Evolutionary conservation across 352 stramenopile genomes (phyloP).

Genomic region (Globisporangium alternatum): DNA sequence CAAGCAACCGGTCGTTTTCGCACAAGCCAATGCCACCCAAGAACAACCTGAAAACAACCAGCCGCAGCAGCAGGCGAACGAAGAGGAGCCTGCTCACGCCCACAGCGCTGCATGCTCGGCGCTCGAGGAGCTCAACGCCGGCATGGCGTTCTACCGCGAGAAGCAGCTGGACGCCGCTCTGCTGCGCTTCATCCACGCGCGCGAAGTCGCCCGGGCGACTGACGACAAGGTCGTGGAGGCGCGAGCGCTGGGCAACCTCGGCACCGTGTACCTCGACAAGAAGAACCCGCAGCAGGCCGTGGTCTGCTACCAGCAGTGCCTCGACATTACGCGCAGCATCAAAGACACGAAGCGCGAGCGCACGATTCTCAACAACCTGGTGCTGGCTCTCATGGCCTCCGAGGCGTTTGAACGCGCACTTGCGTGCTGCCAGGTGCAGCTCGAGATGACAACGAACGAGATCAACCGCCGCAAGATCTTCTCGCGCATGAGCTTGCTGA

Average conservation of each 20-base stretch:
- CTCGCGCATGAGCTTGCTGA: slow-evolving; percentile 69
- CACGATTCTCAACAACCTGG: slow-evolving; percentile 83
- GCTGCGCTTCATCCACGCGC: slow-evolving; percentile 58
- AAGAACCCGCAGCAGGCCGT: slow-evolving; percentile 69
- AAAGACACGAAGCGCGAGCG: slow-evolving; percentile 74
- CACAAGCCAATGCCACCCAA: neutral
- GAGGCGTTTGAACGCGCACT: slow-evolving; percentile 58
- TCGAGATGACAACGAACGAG: slow-evolving; percentile 63
- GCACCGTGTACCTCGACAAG: slow-evolving; percentile 74
- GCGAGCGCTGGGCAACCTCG: slow-evolving; percentile 70
- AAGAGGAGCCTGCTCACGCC: neutral
- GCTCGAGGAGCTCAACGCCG: slow-evolving; percentile 65
- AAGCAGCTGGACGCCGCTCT: slow-evolving; percentile 62
- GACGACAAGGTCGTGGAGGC: slow-evolving; percentile 66
- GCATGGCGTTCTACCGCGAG: slow-evolving; percentile 77
- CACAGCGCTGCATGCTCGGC: slow-evolving; percentile 31
- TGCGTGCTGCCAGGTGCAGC: slow-evolving; percentile 60
- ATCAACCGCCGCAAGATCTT: slow-evolving; percentile 80
- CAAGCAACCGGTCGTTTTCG: slow-evolving; percentile 3
- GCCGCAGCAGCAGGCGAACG: neutral
- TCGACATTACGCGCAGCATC: slow-evolving; percentile 71
- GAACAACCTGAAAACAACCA: neutral
- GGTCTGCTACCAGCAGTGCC: slow-evolving; percentile 70
- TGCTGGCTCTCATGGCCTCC: slow-evolving; percentile 66
- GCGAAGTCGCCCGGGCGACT: slow-evolving; percentile 42